Base-by-base conservation (phyloP, 106 monocot species). In the Chionographis japonica region DNA sequence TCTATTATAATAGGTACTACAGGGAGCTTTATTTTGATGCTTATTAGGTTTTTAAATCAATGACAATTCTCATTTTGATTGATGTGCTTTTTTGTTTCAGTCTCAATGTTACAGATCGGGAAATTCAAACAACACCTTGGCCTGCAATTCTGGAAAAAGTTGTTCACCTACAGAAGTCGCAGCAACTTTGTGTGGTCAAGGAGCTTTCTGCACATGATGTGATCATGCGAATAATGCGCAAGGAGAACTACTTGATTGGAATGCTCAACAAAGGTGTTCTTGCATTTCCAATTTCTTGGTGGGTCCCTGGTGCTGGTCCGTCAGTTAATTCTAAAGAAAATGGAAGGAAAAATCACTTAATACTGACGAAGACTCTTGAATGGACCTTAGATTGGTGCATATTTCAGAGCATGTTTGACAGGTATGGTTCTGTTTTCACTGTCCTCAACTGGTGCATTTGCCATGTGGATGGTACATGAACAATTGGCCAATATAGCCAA, bases 351-450 rank as follows among this genome's bases (percentile, higher is more conserved):
- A 79, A 93, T 62, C 77, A 80, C 83, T 73, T 98, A 62, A 93
- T 93, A 62, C 61, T 98, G 8, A 84, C 98, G 42, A 98, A 98
- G 59, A 90, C 93, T 61, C 85, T 98, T 49, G 93, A 98, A 70
- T 98, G 98, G 98, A 85, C 85, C 13, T 74, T 98, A 51, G 79
- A 98, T 83, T 98, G 98, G 98, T 98, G 89, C 72, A 85, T 98
- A 84, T 92, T 98, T 64, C 82, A 93, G 66, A 93, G 90, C 79
- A 90, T 98, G 98, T 98, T 98, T 88, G 98, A 98, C 72, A 90
- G 89, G 98, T 98, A 75, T 20, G 69, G 12, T 19, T 66, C 27
- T 77, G 8, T 71, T 38, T 17, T 39, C 8, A 19, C 15, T 11
- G 27, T 35, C 19, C 15, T 50, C 8, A 12, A 6, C 17, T 50